A percentile compares a stretch with the other conserved stretches of the same genome.
Evolutionary conservation across 495 filamentous ascomycete species (phyloP).

Genomic region (Tricharina praecox): DNA sequence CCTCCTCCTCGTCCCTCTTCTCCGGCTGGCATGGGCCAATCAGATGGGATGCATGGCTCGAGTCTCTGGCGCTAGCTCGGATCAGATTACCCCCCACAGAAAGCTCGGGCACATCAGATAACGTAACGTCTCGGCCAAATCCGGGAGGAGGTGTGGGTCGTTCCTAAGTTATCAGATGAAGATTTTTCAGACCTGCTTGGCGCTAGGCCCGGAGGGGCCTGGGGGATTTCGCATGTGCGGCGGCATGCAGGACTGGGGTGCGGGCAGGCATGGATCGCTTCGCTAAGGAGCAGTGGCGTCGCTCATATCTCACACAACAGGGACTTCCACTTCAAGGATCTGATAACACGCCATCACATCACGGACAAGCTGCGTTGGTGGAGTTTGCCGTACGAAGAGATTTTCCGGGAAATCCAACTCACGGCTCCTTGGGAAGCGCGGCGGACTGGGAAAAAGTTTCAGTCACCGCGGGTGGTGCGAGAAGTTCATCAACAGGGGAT

Average conservation of each 20-base stretch:
- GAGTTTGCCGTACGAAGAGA: background rate
- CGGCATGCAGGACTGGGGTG: no score
- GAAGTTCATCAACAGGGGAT: no score
- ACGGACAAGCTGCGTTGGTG: background rate
- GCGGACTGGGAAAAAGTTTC: background rate
- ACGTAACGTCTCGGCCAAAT: background rate
- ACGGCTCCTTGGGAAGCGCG: background rate
- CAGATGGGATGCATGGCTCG: background rate
- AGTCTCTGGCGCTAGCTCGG: background rate
- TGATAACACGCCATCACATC: slow-evolving; percentile 5
- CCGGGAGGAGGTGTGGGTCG: background rate
- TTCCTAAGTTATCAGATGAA: slow-evolving; percentile 3
- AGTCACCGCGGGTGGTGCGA: no score
- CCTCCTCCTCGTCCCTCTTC: no score
- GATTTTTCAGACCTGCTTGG: slow-evolving; percentile 4
- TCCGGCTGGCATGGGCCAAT: background rate
- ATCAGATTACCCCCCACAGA: slow-evolving; percentile 6
- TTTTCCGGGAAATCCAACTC: slow-evolving; percentile 1
- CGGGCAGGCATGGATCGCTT: no score
- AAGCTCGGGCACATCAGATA: slow-evolving; percentile 4
- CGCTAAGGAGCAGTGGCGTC: background rate
- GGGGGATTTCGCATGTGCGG: no score
- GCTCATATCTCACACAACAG: no score
- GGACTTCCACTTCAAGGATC: slow-evolving; percentile 7
- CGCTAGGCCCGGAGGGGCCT: no score